Base-by-base conservation (phyloP, 1,139 yeast genomes). In the Hansenula lynferdii region DNA sequence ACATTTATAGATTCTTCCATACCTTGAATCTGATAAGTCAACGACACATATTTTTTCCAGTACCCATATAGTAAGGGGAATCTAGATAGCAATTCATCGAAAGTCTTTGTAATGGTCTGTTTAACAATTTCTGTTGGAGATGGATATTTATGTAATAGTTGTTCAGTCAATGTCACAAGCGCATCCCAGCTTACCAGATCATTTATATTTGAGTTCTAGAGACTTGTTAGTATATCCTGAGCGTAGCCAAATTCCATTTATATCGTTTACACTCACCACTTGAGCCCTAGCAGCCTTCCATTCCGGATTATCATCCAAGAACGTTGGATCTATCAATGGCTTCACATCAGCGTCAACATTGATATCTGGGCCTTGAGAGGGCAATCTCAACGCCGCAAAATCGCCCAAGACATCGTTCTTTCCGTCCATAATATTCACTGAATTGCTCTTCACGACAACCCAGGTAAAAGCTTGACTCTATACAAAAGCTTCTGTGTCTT, bases 1-100 rank as follows among this genome's bases (percentile, higher is more conserved):
- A 74, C 61, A 2, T 58, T 56, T 3, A 78, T 61, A 1, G 85
- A 77, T 3, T 66, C 64, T 2, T 69, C 64, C 1, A 70, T 54
- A 0, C 87, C 89, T 44, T 68, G 67, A 34, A 78, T 45, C 46
- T 78, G 77, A 45, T 70, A 76, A 40, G 69, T 75, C 4, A 80
- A 53, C 0, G 78, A 65, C 44, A 72, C 73, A 54, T 70, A 79
- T 41, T 69, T 65, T 53, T 73, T 77, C 90, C 92, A 83, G 48
- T 73, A 71, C 5, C 67, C 70, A n/a, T 69, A 65, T 30, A 77
- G 60, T 42, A 74, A 67, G 0, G 90, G 90, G 48, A 71, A 81
- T 37, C 72, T 57, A 0, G 60, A 45, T 21, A 82, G 55, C 6
- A 80, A 54, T 18, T 62, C 62, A 14, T 60, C 60, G 38, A 69